Percentiles rank a stretch among this genome's conserved stretches.
phyloP scores from a whole-genome alignment of 805 yeast genomes.

The Teunomyces aglyptinius region DNA sequence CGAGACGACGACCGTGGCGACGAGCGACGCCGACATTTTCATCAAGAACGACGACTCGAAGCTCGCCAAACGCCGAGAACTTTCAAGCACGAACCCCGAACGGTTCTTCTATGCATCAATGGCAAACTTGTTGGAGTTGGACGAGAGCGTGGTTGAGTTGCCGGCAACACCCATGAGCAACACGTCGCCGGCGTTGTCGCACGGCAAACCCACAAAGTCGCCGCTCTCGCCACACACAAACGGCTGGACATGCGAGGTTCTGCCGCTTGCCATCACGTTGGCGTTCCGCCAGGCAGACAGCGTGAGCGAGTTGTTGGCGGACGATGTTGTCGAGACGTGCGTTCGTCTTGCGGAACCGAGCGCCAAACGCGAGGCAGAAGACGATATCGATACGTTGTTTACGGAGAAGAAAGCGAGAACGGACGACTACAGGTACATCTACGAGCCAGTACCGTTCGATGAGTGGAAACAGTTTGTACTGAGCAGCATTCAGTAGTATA shows the following conservation, averaged over 20 bases:
- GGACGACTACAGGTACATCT: slow-evolving; percentile 19
- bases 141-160: slow-evolving; percentile 33
- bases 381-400: slow-evolving; percentile 36
- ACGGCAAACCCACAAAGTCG: slow-evolving; percentile 20
- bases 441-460: slow-evolving; percentile 34
- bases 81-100: slow-evolving; percentile 46
- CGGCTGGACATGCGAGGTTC: slow-evolving; percentile 45
- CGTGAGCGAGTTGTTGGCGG: slow-evolving; percentile 33
- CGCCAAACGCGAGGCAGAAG: slow-evolving; percentile 23
- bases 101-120: slow-evolving; percentile 50
- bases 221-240: slow-evolving; percentile 38
- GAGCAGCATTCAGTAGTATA: slow-evolving; percentile 13
- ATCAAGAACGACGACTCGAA: slow-evolving; percentile 38
- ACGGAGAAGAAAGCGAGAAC: slow-evolving; percentile 33
- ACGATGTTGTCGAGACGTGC: slow-evolving; percentile 13
- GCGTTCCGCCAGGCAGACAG: slow-evolving; percentile 46
- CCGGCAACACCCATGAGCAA: slow-evolving; percentile 25
- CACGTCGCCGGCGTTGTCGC: slow-evolving; percentile 25
- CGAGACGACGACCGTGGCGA: slow-evolving; percentile 7
- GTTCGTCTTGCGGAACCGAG: slow-evolving; percentile 10
- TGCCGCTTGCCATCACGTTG: slow-evolving; percentile 42
- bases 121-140: slow-evolving; percentile 48
- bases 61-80: slow-evolving; percentile 45
- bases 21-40: slow-evolving; percentile 20
- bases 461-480: slow-evolving; percentile 33